Evolutionary conservation across 2,329 filamentous ascomycete species (phyloP), one percentile per base, ranked within the genome.

Genomic region (Epichloe hybrida): DNA sequence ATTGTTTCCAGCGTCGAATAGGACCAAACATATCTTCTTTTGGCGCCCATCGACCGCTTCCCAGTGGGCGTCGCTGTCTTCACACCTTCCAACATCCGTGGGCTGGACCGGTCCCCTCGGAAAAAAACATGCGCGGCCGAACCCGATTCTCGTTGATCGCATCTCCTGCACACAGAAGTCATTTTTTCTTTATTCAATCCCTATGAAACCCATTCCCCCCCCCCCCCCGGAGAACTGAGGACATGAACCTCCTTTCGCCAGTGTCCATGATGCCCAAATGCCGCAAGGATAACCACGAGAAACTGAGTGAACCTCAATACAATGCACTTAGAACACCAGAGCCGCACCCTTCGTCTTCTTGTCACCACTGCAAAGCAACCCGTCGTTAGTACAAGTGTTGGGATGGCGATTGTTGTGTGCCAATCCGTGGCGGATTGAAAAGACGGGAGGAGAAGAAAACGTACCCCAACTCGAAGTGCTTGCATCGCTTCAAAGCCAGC

Each of bases 271-370:
- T 71, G 66, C 66, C 69, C 67, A 61, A 62, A 67, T 66, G 64
- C 64, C 67, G 66, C 66, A 68, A 69, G 62, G 63, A 68, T 63
- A 70, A 67, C 63, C 66, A 67, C 64, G 60, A 68, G 63, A 65
- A 64, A 65, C 64, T 65, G 57, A 64, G 62, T 67, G 62, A 66
- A 63, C 63, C 39, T 64, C 61, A 66, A 64, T 62, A 66, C 68
- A 74, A 75, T 67, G 70, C 74, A 80, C 77, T 84, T 95, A 98
- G 83, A 98, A 98, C 69, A 98, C 93, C 70, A 98, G 84, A 75
- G 93, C 93, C 67, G 93, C 93, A 86, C 93, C 93, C 89, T 98
- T 98, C 68, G 93, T 98, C 88, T 98, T 98, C 90, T 98, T 98
- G 86, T 98, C 93, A 83, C 93, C 93, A 84, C 93, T 95, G 64